A percentile compares a stretch with the other conserved stretches of the same genome.
Evolutionary conservation across 2,329 filamentous ascomycete species (phyloP).

Genomic region (Diaporthe vexans): DNA sequence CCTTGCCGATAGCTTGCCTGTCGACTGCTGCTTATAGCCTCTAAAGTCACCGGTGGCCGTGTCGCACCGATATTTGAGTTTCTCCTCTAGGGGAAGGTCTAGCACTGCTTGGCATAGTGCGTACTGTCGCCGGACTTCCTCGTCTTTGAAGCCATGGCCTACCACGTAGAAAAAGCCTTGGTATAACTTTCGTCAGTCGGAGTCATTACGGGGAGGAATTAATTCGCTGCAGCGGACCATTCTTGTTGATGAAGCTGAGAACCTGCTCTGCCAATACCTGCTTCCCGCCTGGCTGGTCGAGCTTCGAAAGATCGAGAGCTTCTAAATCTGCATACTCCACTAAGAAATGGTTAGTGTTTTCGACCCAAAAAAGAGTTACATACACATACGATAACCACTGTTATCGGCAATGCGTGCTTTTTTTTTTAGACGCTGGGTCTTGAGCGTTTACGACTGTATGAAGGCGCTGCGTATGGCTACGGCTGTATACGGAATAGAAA

Average conservation of each 20-base stretch:
- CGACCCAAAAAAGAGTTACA: background rate
- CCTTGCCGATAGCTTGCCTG: constrained; percentile 42
- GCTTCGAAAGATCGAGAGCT: constrained; percentile 46
- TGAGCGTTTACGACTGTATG: too few relatives aligned
- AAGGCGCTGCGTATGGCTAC: too few relatives aligned
- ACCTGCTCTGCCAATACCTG: constrained; percentile 45
- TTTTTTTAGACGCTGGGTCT: too few relatives aligned
- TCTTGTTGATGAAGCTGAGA: constrained; percentile 46
- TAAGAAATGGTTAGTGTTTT: constrained; percentile 10
- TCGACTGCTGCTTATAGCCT: constrained; percentile 47
- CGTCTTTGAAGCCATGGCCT: constrained; percentile 43
- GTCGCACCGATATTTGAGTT: constrained; percentile 45
- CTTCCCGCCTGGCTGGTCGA: constrained; percentile 44
- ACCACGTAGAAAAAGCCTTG: constrained; percentile 47
- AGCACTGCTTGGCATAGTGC: constrained; percentile 38
- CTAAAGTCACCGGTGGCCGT: constrained; percentile 49
- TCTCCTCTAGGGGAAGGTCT: constrained; percentile 40
- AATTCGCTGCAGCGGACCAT: constrained; percentile 39
- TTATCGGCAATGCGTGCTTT: too few relatives aligned
- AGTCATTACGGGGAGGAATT: too few relatives aligned
- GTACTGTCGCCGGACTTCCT: constrained; percentile 35
- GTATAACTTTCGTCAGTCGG: constrained; percentile 9
- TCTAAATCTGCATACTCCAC: constrained; percentile 46
- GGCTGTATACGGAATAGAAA: too few relatives aligned
- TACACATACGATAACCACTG: constrained; percentile 24